Evolutionary conservation across 805 yeast species (phyloP), one percentile per base, ranked within the genome.

Genomic region (Millerozyma acaciae): DNA sequence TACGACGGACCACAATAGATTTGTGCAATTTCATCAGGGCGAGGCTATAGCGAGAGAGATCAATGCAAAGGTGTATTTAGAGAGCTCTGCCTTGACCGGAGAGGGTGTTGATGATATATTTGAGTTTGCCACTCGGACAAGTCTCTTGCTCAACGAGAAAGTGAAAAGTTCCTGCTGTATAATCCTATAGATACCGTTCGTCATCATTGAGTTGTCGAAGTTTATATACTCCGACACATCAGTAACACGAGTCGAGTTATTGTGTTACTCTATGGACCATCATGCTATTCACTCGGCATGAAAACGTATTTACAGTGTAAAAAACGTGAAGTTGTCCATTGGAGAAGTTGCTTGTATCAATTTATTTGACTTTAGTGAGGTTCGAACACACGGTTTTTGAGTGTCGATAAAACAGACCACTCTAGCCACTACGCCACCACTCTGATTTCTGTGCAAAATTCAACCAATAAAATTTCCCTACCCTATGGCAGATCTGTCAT

Each of bases 21-120:
- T 65, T 44, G 85, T 84, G 16, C 77, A 73, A 47, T 41, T 46
- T 25, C 65, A 70, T 27, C 75, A 73, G 42, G 97, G 84, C 4
- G 82, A 80, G 44, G 67, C 65, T 30, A 83, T 80, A 16, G 95
- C 96, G 0, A 70, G 70, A 35, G 73, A 75, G 35, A 83, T 89
- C 24, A 95, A 95, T 4, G 96, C 96, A 1, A 78, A 82, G 42
- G 73, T 68, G 40, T 89, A 85, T 53, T 60, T 89, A 51, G 96
- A 89, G 50, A 86, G 96, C 52, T 84, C 95, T 30, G 87, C 97
- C 1, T 64, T 89, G 44, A 85, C 95, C 2, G 97, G 97, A 4
- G 95, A 86, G 53, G 95, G 95, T 8, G 97, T 89, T 15, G 96
- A 88, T 57, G 94, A 85, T 51, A 89, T 89, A 2, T 88, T 89